Percentiles rank a stretch among this genome's conserved stretches.
Conservation (phyloP, 169 alveolate species). For the Plasmodium gallinaceum region DNA sequence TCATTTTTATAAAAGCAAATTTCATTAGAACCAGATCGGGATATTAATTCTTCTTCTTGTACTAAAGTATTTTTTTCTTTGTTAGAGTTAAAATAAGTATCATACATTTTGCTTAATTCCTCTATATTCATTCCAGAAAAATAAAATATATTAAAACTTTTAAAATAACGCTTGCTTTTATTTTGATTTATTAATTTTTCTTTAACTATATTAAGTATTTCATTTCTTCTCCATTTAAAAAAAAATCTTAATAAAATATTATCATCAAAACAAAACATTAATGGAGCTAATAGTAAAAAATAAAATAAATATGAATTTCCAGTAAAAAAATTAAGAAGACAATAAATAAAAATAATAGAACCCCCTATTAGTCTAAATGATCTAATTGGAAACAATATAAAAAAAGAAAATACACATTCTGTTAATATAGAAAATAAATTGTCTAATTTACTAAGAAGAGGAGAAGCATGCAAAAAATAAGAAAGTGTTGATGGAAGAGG, state of each 20-base stretch:
- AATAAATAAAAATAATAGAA: constrained; percentile 19
- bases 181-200: constrained; percentile 14
- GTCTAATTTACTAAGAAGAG: constrained; percentile 24
- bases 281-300: constrained; percentile 56
- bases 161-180: constrained; percentile 22
- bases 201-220: constrained; percentile 30
- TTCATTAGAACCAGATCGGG: constrained; percentile 1
- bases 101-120: constrained; percentile 26
- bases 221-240: constrained; percentile 27
- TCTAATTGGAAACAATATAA: constrained; percentile 59
- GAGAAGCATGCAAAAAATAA: constrained; percentile 6
- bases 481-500: constrained; percentile 45
- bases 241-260: constrained; percentile 25
- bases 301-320: constrained; percentile 63
- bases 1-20: not conserved
- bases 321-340: constrained; percentile 28
- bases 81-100: constrained; percentile 18
- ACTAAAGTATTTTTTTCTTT: not conserved
- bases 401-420: constrained; percentile 53
- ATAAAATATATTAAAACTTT: constrained; percentile 40
- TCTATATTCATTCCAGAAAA: constrained; percentile 32
- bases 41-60: not conserved
- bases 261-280: constrained; percentile 71
- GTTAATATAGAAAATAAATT: constrained; percentile 56
- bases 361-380: constrained; percentile 53